Evolutionary conservation across 2,329 filamentous ascomycete genomes (phyloP).

Genomic region (Zarea fungicola): DNA sequence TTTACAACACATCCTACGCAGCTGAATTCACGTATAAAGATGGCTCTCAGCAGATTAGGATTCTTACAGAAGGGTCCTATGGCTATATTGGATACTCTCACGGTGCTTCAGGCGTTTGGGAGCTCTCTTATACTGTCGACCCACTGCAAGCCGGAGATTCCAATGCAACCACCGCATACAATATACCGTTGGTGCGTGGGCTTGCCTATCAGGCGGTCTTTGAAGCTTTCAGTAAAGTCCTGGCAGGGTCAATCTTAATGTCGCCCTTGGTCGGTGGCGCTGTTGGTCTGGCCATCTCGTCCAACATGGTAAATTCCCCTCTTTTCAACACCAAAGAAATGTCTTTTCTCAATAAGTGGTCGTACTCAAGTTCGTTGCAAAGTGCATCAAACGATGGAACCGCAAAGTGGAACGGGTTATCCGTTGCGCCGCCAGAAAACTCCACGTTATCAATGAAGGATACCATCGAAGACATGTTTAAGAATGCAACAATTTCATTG

Average conservation of each 20-base stretch:
- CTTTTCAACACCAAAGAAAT: background rate
- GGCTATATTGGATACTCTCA: background rate
- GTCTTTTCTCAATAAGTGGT: background rate
- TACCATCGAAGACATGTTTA: background rate
- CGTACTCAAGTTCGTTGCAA: background rate
- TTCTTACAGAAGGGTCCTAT: background rate
- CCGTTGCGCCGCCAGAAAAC: background rate
- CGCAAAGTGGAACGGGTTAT: background rate
- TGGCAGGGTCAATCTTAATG: background rate
- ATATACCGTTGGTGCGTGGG: background rate
- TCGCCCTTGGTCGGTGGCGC: background rate
- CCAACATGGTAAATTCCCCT: background rate
- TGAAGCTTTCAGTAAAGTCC: background rate
- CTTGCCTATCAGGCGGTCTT: background rate
- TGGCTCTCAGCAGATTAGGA: background rate
- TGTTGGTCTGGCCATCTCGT: background rate
- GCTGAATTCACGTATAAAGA: background rate
- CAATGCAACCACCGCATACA: background rate
- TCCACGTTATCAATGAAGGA: background rate
- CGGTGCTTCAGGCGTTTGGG: background rate
- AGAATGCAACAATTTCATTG: background rate
- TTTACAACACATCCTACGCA: background rate
- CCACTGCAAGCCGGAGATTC: background rate
- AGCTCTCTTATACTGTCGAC: background rate
- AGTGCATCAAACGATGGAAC: background rate